A percentile compares a stretch with the other conserved stretches of the same genome.
These are phyloP conservation scores for Clarireedia paspali DNA, from an alignment of 2,329 filamentous ascomycete genomes.

Conservation along the genomic window DNA sequence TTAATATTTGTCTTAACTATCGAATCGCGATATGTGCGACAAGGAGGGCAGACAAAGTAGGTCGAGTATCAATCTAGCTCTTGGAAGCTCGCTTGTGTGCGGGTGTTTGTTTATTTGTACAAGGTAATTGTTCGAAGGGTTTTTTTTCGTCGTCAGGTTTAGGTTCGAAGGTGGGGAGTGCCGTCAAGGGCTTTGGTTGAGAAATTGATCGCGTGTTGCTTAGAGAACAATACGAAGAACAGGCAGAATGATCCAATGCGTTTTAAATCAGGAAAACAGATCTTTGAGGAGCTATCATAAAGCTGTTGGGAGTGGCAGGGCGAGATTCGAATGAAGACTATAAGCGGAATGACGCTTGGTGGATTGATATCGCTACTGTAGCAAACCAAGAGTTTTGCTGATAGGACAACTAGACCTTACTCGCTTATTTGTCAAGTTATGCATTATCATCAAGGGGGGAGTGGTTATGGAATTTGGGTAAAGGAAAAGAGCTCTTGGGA, in stretches of 20 bases:
- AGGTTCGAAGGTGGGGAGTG: constrained; percentile 9
- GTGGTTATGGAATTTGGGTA: background rate
- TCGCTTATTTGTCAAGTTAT: constrained; percentile 5
- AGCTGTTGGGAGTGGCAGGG: background rate
- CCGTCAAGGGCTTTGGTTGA: background rate
- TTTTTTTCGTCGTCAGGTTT: constrained; percentile 6
- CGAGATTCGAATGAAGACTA: background rate
- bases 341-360: constrained; percentile 4
- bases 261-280: background rate
- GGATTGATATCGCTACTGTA: background rate
- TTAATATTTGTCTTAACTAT: background rate
- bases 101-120: background rate
- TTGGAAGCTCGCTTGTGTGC: constrained; percentile 3
- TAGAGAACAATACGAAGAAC: background rate
- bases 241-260: background rate
- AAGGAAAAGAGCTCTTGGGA: too few relatives aligned
- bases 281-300: background rate
- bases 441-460: background rate
- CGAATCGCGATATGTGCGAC: background rate
- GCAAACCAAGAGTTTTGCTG: background rate
- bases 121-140: constrained; percentile 1
- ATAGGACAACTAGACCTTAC: background rate
- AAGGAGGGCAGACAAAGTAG: background rate
- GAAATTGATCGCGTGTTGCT: background rate
- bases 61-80: constrained; percentile 1